Evolutionary conservation across 257 asterid species (phyloP).

Genomic region (Nicotiana obtusifolia): DNA sequence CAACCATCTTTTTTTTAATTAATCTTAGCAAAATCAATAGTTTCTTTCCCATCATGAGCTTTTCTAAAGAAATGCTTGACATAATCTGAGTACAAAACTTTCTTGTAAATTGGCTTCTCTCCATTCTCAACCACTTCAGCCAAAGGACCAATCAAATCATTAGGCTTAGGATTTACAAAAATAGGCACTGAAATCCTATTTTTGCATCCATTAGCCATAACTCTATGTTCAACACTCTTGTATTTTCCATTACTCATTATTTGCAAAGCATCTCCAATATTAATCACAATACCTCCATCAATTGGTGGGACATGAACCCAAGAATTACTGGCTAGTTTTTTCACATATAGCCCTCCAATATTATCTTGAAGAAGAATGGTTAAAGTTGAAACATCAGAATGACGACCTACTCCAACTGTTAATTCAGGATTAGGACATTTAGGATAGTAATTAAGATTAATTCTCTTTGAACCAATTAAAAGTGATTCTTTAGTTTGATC

Average conservation of each 20-base stretch:
- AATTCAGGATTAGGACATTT: constrained; percentile 34
- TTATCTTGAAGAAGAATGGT: constrained; percentile 30
- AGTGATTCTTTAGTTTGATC: constrained; percentile 19
- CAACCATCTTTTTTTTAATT: background rate
- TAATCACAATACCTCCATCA: constrained; percentile 25
- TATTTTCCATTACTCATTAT: constrained; percentile 25
- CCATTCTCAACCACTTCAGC: background rate
- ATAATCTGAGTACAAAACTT: background rate
- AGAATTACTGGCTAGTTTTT: background rate
- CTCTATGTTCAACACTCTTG: constrained; percentile 28
- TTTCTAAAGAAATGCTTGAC: background rate
- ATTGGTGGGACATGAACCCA: constrained; percentile 29
- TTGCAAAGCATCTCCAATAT: constrained; percentile 28
- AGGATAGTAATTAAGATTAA: constrained; percentile 27
- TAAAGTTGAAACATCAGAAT: constrained; percentile 27
- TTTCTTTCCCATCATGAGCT: background rate
- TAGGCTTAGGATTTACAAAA: constrained; percentile 27
- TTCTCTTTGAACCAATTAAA: constrained; percentile 25
- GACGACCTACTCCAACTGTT: constrained; percentile 26
- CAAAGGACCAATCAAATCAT: constrained; percentile 22
- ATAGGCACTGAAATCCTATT: constrained; percentile 26
- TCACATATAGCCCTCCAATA: constrained; percentile 32
- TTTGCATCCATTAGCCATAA: constrained; percentile 21
- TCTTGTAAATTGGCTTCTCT: background rate
- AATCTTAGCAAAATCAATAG: background rate